Conservation (phyloP, 305 asterid genomes). For the Rubia peregrina region DNA sequence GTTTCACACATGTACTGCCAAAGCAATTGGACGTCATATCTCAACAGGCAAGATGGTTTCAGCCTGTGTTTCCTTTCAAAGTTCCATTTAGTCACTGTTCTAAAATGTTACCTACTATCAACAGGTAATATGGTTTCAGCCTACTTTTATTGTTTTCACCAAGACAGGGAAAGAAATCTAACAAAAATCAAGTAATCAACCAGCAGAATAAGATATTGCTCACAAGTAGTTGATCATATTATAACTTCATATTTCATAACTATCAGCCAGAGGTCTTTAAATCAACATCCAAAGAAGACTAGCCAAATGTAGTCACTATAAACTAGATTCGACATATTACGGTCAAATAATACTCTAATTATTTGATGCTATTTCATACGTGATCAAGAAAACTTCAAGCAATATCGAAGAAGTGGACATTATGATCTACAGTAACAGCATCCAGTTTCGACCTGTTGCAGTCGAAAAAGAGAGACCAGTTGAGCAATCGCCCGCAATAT, state of each 20-base stretch:
- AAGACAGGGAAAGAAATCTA: not conserved
- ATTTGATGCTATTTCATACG: not conserved
- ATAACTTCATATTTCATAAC: not conserved
- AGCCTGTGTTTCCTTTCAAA: not conserved
- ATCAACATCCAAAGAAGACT: not conserved
- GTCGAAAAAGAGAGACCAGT: not conserved
- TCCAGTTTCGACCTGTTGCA: not conserved
- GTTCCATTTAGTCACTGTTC: not conserved
- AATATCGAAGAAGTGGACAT: not conserved
- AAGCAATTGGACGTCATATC: not conserved
- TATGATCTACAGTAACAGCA: not conserved
- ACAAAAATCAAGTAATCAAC: not conserved
- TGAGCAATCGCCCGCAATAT: not conserved
- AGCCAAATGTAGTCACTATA: not conserved
- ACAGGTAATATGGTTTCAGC: not conserved
- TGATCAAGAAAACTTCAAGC: not conserved
- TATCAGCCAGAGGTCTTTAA: not conserved
- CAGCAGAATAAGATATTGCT: not conserved
- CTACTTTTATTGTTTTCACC: not conserved
- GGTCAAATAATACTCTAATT: not conserved
- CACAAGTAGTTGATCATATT: not conserved
- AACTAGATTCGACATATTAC: not conserved
- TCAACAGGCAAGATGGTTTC: not conserved
- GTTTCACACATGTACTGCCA: not conserved
- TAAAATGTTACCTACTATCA: not conserved